These are phyloP conservation scores for Limnomonas spitsbergensis DNA, from an alignment of 139 green algal genomes.

Conservation along the genomic window DNA sequence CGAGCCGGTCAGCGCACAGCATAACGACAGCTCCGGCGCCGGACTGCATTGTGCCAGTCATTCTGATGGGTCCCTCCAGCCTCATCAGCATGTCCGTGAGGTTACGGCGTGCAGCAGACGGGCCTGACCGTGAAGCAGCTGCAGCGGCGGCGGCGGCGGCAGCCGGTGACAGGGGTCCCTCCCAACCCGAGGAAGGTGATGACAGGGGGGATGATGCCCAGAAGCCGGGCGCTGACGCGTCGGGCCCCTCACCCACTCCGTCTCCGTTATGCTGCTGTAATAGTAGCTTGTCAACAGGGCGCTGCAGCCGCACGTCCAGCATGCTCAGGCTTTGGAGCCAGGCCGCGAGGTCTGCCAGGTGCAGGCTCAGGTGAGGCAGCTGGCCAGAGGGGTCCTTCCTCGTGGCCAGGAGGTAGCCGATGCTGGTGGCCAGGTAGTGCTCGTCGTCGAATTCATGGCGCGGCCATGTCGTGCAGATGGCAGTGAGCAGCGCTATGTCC, in stretches of 20 bases:
- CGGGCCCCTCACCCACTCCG: too few relatives aligned
- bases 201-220: background rate
- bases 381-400: background rate
- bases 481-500: background rate
- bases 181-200: background rate
- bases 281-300: background rate
- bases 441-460: conserved; percentile 19
- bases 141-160: too few relatives aligned
- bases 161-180: too few relatives aligned
- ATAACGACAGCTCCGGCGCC: background rate
- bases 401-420: conserved; percentile 17
- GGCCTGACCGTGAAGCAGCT: too few relatives aligned
- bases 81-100: background rate
- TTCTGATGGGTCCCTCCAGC: too few relatives aligned
- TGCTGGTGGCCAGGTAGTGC: conserved; percentile 11
- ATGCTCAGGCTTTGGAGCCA: conserved; percentile 12
- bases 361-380: conserved; percentile 14
- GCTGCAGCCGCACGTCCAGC: background rate
- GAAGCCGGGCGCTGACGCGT: background rate
- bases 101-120: background rate
- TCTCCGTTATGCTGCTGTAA: too few relatives aligned
- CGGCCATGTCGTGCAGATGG: conserved; percentile 16
- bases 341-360: conserved; percentile 14
- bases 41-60: too few relatives aligned
- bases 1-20: background rate